These are phyloP conservation scores for Chytridiales sp. DNA, from an alignment of 371 early-diverging fungal species.

Conservation along the genomic window DNA sequence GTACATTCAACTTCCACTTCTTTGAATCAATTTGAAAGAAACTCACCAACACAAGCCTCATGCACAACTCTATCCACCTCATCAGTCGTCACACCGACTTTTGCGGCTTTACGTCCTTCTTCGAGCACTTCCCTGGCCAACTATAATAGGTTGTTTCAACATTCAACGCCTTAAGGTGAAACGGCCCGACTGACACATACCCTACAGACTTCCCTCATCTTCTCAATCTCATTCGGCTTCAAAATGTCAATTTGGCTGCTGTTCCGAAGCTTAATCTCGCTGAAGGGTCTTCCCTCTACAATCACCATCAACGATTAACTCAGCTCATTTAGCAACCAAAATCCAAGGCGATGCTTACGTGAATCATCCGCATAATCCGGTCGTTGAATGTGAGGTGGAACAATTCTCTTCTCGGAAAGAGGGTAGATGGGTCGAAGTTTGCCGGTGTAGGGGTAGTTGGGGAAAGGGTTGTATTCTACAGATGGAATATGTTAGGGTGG, in stretches of 20 bases:
- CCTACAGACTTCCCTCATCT: constrained; percentile 75
- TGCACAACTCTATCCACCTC: constrained; percentile 89
- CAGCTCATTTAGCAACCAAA: background rate
- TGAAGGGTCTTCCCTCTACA: constrained; percentile 60
- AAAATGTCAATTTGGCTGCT: constrained; percentile 65
- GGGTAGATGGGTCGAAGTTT: constrained; percentile 83
- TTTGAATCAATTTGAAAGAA: background rate
- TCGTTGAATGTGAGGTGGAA: constrained; percentile 70
- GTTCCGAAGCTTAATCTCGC: constrained; percentile 65
- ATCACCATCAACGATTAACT: too few species aligned
- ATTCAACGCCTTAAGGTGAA: background rate
- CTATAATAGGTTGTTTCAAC: constrained; percentile 25
- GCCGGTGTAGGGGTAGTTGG: constrained; percentile 77
- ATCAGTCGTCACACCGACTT: constrained; percentile 87
- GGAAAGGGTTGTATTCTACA: constrained; percentile 69
- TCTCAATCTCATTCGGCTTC: constrained; percentile 70
- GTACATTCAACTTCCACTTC: too few species aligned
- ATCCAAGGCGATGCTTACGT: constrained; percentile 41
- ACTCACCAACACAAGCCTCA: constrained; percentile 71
- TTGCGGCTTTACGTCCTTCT: constrained; percentile 72
- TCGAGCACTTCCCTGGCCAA: constrained; percentile 86
- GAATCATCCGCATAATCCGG: constrained; percentile 89
- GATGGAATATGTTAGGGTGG: background rate
- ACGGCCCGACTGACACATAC: constrained; percentile 36
- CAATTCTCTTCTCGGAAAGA: constrained; percentile 68